Conservation (phyloP, 140 eudicot genomes). For the Bidens hawaiensis region DNA sequence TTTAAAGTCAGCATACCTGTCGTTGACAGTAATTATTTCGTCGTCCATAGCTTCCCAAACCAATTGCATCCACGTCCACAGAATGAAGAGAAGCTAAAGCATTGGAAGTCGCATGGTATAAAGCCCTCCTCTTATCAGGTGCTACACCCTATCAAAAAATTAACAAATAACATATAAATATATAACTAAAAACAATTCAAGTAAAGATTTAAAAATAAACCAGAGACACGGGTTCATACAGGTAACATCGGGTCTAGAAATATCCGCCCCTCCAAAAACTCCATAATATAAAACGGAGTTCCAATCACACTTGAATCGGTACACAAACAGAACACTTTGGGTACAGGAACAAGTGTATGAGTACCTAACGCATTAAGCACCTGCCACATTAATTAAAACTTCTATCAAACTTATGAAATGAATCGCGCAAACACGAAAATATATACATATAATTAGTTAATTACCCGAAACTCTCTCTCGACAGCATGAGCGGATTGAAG, state of each 20-base stretch:
- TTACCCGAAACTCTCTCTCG: conserved; percentile 87
- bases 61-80: conserved; percentile 75
- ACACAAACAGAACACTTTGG: conserved; percentile 89
- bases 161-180: neutral
- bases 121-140: conserved; percentile 56
- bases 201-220: conserved; percentile 1
- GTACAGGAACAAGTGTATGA: conserved; percentile 77
- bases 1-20: conserved; percentile 47
- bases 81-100: conserved; percentile 91
- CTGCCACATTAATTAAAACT: conserved; percentile 26
- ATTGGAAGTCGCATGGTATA: conserved; percentile 69
- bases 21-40: conserved; percentile 80
- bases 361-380: conserved; percentile 82
- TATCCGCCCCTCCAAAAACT: conserved; percentile 83
- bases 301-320: conserved; percentile 83
- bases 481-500: conserved; percentile 95
- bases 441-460: conserved; percentile 28
- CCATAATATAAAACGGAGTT: conserved; percentile 93
- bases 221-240: conserved; percentile 39
- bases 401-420: too few relatives aligned
- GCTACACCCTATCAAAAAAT: conserved; percentile 52
- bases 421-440: neutral
- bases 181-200: neutral
- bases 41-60: conserved; percentile 69
- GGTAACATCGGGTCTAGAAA: conserved; percentile 82